These are phyloP conservation scores for Silybum marianum DNA, from an alignment of 129 eudicot genomes.

Conservation along the genomic window DNA sequence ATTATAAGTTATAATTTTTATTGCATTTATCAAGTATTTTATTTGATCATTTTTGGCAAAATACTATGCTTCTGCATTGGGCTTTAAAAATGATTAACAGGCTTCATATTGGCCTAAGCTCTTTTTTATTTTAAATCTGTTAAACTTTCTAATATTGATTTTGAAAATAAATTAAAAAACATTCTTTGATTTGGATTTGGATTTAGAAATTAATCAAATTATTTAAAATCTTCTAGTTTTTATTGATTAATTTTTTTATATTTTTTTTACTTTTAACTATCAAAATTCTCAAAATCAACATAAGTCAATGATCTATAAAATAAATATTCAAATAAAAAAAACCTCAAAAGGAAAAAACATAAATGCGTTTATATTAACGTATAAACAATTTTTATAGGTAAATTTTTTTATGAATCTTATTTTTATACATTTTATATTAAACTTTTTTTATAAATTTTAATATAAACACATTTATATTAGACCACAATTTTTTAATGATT, in stretches of 20 bases:
- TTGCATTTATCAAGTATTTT: background rate
- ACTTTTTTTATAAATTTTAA: background rate
- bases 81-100: background rate
- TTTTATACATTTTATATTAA: no score
- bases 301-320: background rate
- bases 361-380: background rate
- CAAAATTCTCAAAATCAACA: background rate
- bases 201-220: no score
- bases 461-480: background rate
- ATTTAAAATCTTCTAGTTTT: background rate
- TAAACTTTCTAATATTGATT: no score
- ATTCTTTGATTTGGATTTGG: background rate
- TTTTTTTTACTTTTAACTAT: no score
- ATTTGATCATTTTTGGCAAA: background rate
- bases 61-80: no score
- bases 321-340: background rate
- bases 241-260: no score
- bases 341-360: background rate
- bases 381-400: background rate
- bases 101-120: no score
- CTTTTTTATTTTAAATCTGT: background rate
- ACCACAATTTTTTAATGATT: background rate
- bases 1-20: no score
- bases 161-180: background rate
- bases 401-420: background rate